phyloP scores from a whole-genome alignment of 2,329 filamentous ascomycete genomes.

The Zarea fungicola region DNA sequence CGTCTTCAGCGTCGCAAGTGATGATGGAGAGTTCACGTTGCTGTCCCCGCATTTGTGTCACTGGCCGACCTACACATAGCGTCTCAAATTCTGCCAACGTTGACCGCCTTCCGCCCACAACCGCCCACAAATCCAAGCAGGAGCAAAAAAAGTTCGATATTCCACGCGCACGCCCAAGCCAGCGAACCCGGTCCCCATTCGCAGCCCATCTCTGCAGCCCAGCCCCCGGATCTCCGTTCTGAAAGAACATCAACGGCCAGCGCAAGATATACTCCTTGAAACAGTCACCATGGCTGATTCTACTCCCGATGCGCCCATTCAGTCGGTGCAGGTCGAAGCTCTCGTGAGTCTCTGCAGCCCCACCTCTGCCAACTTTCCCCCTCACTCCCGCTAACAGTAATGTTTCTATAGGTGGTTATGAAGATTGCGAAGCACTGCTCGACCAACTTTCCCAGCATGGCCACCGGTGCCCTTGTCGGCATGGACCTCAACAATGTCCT shows the following conservation, averaged over 20 bases:
- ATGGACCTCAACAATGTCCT: slow-evolving; percentile 81
- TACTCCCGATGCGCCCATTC: slow-evolving; percentile 65
- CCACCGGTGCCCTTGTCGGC: slow-evolving; percentile 86
- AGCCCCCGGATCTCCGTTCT: slow-evolving; percentile 19
- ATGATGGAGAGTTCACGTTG: slow-evolving; percentile 10
- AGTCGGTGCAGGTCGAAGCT: slow-evolving; percentile 89
- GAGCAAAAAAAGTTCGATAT: slow-evolving; percentile 39
- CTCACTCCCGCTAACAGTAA: slow-evolving; percentile 16
- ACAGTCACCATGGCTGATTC: slow-evolving; percentile 52
- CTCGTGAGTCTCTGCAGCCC: slow-evolving; percentile 59
- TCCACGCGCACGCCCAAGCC: slow-evolving; percentile 23
- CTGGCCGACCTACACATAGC: not conserved
- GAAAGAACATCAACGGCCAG: slow-evolving; percentile 21
- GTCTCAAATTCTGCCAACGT: slow-evolving; percentile 28
- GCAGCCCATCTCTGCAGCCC: slow-evolving; percentile 22
- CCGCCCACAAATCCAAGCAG: slow-evolving; percentile 36
- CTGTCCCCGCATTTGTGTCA: not conserved
- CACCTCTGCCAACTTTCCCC: slow-evolving; percentile 26
- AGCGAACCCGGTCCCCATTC: slow-evolving; percentile 19
- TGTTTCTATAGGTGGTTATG: slow-evolving; percentile 69
- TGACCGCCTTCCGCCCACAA: slow-evolving; percentile 38
- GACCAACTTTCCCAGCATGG: slow-evolving; percentile 78
- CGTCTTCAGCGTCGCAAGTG: not conserved
- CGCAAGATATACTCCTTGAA: slow-evolving; percentile 21
- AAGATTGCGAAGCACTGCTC: slow-evolving; percentile 97